Conservation (phyloP, 805 yeast species). For the Huiozyma sinensis region DNA sequence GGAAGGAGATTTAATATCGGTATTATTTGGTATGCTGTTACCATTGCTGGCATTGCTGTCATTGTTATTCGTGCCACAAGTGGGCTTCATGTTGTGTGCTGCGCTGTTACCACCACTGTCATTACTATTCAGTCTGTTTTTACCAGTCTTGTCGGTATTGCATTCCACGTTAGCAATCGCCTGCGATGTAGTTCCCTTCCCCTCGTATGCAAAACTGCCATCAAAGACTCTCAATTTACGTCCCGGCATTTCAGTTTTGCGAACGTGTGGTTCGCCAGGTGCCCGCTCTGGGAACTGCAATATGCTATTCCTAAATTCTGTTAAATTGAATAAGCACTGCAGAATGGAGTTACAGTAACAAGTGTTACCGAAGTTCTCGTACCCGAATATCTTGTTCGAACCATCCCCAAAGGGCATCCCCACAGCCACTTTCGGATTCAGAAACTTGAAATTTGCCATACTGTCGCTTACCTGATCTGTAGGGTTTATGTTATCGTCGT, state of each 20-base stretch:
- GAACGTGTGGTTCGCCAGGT: slow-evolving; percentile 20
- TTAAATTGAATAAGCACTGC: slow-evolving; percentile 73
- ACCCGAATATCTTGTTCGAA: slow-evolving; percentile 58
- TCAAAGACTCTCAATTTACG: slow-evolving; percentile 1
- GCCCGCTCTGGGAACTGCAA: slow-evolving; percentile 37
- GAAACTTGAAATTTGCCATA: background rate
- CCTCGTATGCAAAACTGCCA: background rate
- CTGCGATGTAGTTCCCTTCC: background rate
- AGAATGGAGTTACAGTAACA: slow-evolving; percentile 90
- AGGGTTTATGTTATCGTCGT: background rate
- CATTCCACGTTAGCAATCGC: too few species aligned
- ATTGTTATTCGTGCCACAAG: too few species aligned
- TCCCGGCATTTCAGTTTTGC: slow-evolving; percentile 34
- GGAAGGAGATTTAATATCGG: too few species aligned
- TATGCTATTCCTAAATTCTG: slow-evolving; percentile 50
- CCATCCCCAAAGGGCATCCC: slow-evolving; percentile 54
- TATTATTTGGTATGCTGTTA: too few species aligned
- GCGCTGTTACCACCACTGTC: too few species aligned
- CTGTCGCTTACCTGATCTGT: background rate
- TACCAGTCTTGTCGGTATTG: too few species aligned
- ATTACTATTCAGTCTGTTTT: too few species aligned
- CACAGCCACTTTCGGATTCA: background rate
- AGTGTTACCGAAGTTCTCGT: slow-evolving; percentile 81
- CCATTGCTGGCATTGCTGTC: too few species aligned
- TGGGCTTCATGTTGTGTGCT: too few species aligned